Percentiles rank a stretch among this genome's conserved stretches.
Evolutionary conservation across 2,329 filamentous ascomycete genomes (phyloP).

Genomic region (Colletotrichum chrysophilum): DNA sequence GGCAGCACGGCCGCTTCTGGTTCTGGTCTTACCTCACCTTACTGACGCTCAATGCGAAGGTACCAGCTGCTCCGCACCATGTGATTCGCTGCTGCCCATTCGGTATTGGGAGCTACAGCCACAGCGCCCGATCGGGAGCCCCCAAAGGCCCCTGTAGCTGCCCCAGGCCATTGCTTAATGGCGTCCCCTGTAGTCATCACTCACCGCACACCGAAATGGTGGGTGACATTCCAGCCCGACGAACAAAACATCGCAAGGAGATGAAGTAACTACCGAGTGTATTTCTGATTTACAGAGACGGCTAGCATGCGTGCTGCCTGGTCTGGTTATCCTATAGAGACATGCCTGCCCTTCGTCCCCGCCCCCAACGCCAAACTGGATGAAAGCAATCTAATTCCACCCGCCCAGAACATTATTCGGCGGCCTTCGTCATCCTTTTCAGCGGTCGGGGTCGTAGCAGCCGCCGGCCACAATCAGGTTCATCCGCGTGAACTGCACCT

Average conservation of each 20-base stretch:
- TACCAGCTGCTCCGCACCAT: conserved; percentile 9
- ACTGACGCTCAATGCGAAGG: background rate
- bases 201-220: background rate
- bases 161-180: background rate
- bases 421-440: conserved; percentile 19
- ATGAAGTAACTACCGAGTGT: background rate
- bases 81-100: conserved; percentile 11
- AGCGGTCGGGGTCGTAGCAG: conserved; percentile 63
- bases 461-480: conserved; percentile 90
- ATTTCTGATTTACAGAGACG: conserved; percentile 1
- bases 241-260: background rate
- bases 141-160: background rate
- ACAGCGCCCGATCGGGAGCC: background rate
- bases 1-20: conserved; percentile 15
- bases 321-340: background rate
- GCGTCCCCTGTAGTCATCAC: background rate
- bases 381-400: conserved; percentile 4
- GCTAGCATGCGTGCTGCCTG: background rate
- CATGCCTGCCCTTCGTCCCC: background rate
- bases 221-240: background rate
- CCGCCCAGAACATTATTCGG: background rate
- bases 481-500: conserved; percentile 93
- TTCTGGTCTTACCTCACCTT: background rate
- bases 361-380: conserved; percentile 19
- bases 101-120: conserved; percentile 9